These are phyloP conservation scores for Usnea hakonensis DNA, from an alignment of 495 filamentous ascomycete genomes.

Conservation along the genomic window DNA sequence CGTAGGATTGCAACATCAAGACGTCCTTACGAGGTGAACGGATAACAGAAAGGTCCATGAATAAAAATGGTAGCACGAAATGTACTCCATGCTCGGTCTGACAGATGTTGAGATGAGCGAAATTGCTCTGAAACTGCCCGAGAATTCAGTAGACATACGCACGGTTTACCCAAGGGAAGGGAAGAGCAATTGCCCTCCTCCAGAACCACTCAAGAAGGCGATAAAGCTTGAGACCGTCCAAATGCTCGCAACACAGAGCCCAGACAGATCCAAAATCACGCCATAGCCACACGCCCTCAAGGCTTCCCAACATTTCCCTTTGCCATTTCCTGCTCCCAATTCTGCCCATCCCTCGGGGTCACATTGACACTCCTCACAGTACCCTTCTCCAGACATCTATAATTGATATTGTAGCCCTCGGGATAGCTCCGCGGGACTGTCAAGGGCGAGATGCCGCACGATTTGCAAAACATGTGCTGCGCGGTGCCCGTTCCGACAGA, in stretches of 20 bases:
- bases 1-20: neutral
- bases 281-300: neutral
- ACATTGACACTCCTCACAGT: neutral
- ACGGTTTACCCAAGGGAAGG: neutral
- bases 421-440: constrained; percentile 13
- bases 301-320: neutral
- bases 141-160: no score
- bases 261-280: neutral
- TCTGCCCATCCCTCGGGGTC: constrained; percentile 10
- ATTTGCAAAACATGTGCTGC: constrained; percentile 18
- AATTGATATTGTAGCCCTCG: constrained; percentile 14
- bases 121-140: neutral
- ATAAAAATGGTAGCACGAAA: neutral
- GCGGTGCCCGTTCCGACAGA: constrained; percentile 12
- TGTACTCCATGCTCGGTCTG: neutral
- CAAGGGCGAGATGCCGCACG: constrained; percentile 14
- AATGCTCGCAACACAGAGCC: neutral
- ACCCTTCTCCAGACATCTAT: constrained; percentile 4
- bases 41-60: neutral
- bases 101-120: neutral
- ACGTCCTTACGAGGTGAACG: neutral
- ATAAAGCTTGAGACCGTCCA: neutral
- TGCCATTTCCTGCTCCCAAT: constrained; percentile 15
- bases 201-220: neutral
- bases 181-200: neutral